Evolutionary conservation across 2,329 filamentous ascomycete genomes (phyloP), one percentile per base, ranked within the genome.

Genomic region (Pyrenophora graminea): DNA sequence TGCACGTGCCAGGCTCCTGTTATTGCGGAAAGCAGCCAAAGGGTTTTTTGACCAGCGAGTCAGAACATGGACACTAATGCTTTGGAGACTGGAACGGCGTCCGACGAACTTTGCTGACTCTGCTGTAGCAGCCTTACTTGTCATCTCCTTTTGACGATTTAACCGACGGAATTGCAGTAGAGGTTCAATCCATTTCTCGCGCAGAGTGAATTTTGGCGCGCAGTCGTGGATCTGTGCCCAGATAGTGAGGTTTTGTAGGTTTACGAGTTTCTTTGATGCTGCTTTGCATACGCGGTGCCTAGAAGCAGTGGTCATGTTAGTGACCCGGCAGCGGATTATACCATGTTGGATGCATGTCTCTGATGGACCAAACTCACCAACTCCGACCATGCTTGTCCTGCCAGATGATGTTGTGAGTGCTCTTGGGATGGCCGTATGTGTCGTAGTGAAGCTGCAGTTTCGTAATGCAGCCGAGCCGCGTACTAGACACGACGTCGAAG

Each of bases 381-480:
- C 57, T 56, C 10, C 42, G 34, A 8, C 40, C 12, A 43, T 73
- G 65, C 34, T 68, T 70, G 2, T 61, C 51, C 23, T 65, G 63
- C 63, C 61, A 72, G 9, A 52, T 19, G 6, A 38, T 9, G 37
- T 69, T 36, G 1, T 45, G 6, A 10, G 18, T 32, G 3, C 10
- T 17, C 7, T n/a, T 7, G 6, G 68, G 66, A 23, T 46, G 25
- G 21, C 66, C 66, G 42, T 72, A 73, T 1, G 62, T 64, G 8
- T 42, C 31, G 52, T 73, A 72, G 39, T 69, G 56, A 7, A 74
- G 48, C 15, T 71, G 52, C 4, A 73, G 34, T 21, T 62, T 70
- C 3, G 58, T 66, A 30, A 74, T 54, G 21, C 47, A 36, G 4
- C 48, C 36, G 15, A 70, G 56, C 17, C 56, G 61, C 4, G 38